A percentile compares a stretch with the other conserved stretches of the same genome.
Conservation (phyloP, 208 protist species). For the Wallacemonas sp. region DNA sequence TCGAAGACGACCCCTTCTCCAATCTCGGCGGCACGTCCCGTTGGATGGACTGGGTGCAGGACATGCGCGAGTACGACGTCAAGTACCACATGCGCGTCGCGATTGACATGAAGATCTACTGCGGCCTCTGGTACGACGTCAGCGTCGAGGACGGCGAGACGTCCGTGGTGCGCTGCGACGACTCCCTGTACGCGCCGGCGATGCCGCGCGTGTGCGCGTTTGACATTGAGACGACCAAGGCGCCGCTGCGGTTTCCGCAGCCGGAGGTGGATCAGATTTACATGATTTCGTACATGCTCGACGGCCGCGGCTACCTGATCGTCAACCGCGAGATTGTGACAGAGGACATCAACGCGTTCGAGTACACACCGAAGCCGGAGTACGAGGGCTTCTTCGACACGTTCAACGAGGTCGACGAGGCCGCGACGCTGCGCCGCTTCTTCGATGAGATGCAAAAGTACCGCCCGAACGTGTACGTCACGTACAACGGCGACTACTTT, state of each 20-base stretch:
- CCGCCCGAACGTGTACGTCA: constrained; percentile 98
- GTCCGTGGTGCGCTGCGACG: constrained; percentile 73
- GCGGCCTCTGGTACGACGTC: constrained; percentile 98
- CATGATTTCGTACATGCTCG: constrained; percentile 99
- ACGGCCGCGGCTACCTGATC: constrained; percentile 98
- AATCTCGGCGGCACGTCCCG: constrained; percentile 36
- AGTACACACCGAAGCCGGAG: constrained; percentile 99
- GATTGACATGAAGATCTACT: constrained; percentile 96
- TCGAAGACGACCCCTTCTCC: constrained; percentile 54
- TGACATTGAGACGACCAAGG: constrained; percentile 99
- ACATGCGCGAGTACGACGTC: constrained; percentile 99
- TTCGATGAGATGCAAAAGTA: constrained; percentile 97
- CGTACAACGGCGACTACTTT: constrained; percentile 99
- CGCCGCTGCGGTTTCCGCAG: constrained; percentile 99
- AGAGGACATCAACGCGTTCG: constrained; percentile 98
- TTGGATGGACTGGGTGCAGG: constrained; percentile 94
- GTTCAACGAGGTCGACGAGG: constrained; percentile 97
- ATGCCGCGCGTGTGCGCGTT: constrained; percentile 95
- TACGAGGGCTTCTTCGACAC: constrained; percentile 97
- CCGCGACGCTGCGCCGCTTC: constrained; percentile 92
- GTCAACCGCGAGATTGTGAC: constrained; percentile 98
- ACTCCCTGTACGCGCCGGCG: constrained; percentile 88
- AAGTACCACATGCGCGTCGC: constrained; percentile 98
- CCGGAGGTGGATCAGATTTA: constrained; percentile 98
- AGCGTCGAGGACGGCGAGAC: constrained; percentile 70